phyloP scores from a whole-genome alignment of 1,284 basidiomycete genomes.

The Rhizopogon parksii region DNA sequence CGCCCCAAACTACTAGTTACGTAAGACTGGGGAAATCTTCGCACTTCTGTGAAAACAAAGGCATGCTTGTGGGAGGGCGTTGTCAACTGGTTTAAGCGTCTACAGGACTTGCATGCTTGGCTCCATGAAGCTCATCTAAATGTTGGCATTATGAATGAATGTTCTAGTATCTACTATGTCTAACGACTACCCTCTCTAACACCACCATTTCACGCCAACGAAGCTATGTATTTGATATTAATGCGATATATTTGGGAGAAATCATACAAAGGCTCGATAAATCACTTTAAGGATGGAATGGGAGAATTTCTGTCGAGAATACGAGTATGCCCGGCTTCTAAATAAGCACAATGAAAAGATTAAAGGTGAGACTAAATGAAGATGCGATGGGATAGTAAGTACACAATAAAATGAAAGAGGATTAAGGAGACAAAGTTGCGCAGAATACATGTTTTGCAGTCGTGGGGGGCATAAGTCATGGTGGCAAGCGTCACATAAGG shows the following conservation, averaged over 20 bases:
- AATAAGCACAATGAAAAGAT: not conserved
- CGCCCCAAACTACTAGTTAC: too few relatives aligned
- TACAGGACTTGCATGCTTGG: too few relatives aligned
- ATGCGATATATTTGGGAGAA: not conserved
- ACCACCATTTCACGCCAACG: not conserved
- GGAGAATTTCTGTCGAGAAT: not conserved
- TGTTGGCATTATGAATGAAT: too few relatives aligned
- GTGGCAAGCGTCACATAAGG: not conserved
- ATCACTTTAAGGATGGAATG: not conserved
- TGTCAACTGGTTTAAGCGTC: too few relatives aligned
- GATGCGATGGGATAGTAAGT: slow-evolving; percentile 2
- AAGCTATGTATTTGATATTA: slow-evolving; percentile 2
- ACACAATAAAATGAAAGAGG: not conserved
- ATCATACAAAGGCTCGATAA: not conserved
- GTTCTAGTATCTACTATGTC: too few relatives aligned
- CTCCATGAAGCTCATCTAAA: too few relatives aligned
- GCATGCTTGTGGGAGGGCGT: too few relatives aligned
- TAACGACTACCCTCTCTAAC: too few relatives aligned
- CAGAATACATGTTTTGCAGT: not conserved
- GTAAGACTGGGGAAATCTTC: too few relatives aligned
- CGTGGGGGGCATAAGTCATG: not conserved
- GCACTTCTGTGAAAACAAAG: too few relatives aligned
- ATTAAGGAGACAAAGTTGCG: not conserved
- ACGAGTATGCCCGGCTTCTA: not conserved
- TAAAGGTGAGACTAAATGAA: not conserved